Base-by-base conservation (phyloP, 148 eudicot genomes). In the Pouteria glomerata region DNA sequence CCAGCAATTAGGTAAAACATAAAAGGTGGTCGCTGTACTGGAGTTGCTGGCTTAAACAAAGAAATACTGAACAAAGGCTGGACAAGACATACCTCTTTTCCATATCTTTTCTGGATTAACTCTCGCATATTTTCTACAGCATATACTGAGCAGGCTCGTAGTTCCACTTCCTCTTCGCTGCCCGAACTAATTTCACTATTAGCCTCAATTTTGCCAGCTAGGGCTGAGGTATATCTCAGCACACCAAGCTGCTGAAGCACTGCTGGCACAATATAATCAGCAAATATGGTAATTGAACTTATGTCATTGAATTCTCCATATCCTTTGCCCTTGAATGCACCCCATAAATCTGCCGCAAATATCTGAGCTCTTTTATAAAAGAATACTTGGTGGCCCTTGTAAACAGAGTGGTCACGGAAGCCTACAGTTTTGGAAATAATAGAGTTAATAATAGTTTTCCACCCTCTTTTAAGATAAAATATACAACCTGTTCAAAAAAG, bases 221-320 rank as follows among this genome's bases (percentile, higher is more conserved):
- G 79, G n/a, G 85, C 75, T 44, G 85, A 57, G 74, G 83, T 86
- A 75, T 81, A 93, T 69, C 68, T 84, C 26, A 91, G 80, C 52
- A 90, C 89, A 68, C 97, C 95, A 72, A 91, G 95, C 71, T 85
- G 85, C 80, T 71, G 84, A 41, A 93, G 89, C 62, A 93, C 92
- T 33, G 98, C 98, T 3, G 94, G 98, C 42, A 90, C 92, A 44
- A 90, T 90, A 76, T 93, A 93, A 63, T 93, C 98, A 10, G 95
- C 98, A 82, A 87, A 93, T 67, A 93, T 86, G 41, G 95, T 90
- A 50, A 93, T 80, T 27, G 87, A 78, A 56, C 84, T 81, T 61
- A 88, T 83, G 81, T 93, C 97, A 26, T 59, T 80, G 77, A 90
- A 90, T 73, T 89, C 95, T 30, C 97, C 98, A 66, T 87, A 87